Evolutionary conservation across 495 filamentous ascomycete genomes (phyloP), one percentile per base, ranked within the genome.

Genomic region (Tuber microsphaerosporum): DNA sequence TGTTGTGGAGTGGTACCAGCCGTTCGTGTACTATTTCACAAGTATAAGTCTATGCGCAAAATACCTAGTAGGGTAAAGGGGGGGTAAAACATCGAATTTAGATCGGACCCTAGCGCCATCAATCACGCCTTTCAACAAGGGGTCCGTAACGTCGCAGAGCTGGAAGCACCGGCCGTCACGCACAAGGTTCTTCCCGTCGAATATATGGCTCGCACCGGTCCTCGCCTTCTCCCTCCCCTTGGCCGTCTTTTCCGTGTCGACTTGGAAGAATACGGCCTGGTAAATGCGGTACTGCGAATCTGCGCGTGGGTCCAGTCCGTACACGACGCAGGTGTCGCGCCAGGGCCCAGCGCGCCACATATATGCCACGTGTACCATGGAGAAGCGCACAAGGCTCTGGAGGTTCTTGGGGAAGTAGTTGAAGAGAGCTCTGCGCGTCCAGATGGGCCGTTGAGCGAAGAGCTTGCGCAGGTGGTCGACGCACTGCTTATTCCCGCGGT

Each of bases 311-410:
- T 99, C 96, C 41, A 97, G 81, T 17, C 95, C 96, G 78, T 93
- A 93, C 72, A 87, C 88, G 75, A 97, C 87, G 74, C 97, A 88
- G 20, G 92, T 90, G 82, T 98, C 94, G 71, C 92, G 88, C 91
- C 92, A 99, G 0, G 95, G 95, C 1, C 95, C 95, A 9, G 90
- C 91, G 70, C 89, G 89, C 87, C 97, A 97, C 84, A 92, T 90
- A 84, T 97, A 99, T 12, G 91, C 94, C 1, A 92, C 89, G 78
- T 96, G 81, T 2, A 82, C 81, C 81, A 83, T 83, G 6, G 74
- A 71, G 69, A 83, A 83, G 6, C 81, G 72, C 1, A 83, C 81
- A 1, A 83, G 71, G 31, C 76, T 75, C 45, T 83, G 81, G 14
- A 83, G 81, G 46, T 81, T 81, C 51, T 77, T 76, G 5, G 81